Conservation (phyloP, 2,329 filamentous ascomycete genomes). For the Fonsecaea nubica region DNA sequence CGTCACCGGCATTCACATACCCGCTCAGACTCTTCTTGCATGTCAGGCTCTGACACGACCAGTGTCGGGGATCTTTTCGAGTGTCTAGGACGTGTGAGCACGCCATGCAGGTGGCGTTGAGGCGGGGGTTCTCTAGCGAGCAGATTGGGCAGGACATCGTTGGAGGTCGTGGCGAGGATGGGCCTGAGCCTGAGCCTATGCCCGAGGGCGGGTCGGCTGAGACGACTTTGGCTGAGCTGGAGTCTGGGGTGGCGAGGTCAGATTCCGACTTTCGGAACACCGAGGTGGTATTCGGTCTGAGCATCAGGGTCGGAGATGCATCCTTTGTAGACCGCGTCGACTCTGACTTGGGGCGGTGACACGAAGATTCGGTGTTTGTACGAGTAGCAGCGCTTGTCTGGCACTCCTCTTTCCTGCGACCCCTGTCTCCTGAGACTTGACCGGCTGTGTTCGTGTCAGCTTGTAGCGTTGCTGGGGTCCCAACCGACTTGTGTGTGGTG, state of each 20-base stretch:
- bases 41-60: slow-evolving; percentile 65
- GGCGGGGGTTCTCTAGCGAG: slow-evolving; percentile 66
- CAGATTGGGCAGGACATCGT: slow-evolving; percentile 64
- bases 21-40: slow-evolving; percentile 59
- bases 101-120: slow-evolving; percentile 66
- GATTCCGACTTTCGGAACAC: background rate
- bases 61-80: slow-evolving; percentile 61
- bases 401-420: background rate
- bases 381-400: background rate
- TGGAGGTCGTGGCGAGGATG: slow-evolving; percentile 1
- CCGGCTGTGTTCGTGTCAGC: slow-evolving; percentile 10
- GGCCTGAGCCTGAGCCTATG: background rate
- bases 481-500: background rate
- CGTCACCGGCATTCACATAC: slow-evolving; percentile 74
- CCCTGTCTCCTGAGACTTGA: background rate
- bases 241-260: background rate
- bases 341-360: background rate
- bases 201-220: background rate
- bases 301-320: background rate
- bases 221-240: background rate
- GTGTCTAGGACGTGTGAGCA: slow-evolving; percentile 74
- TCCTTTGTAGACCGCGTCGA: background rate
- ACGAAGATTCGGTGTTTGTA: background rate
- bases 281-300: background rate
- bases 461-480: background rate